These are phyloP conservation scores for Tremella fuciformis DNA, from an alignment of 768 basidiomycete genomes.

Conservation along the genomic window DNA sequence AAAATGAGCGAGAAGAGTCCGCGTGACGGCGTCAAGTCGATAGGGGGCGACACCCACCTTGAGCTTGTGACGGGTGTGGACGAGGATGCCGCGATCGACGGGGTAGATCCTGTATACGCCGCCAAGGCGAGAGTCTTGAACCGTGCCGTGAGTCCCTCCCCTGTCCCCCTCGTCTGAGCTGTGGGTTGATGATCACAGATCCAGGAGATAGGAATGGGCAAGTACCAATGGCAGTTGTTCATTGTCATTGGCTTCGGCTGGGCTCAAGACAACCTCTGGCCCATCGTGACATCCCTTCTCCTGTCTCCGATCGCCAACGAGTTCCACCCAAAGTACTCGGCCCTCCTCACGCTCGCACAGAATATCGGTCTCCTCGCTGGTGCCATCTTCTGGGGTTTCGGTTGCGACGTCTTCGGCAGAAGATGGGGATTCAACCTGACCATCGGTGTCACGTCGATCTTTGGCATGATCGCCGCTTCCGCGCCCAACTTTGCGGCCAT, in stretches of 20 bases:
- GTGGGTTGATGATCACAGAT: conserved; percentile 17
- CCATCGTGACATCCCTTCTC: conserved; percentile 68
- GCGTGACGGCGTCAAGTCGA: too few species aligned
- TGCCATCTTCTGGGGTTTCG: conserved; percentile 37
- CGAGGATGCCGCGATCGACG: conserved; percentile 34
- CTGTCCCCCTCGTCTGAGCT: neutral
- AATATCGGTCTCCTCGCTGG: conserved; percentile 66
- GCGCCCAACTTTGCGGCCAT: conserved; percentile 60
- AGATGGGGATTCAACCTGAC: conserved; percentile 71
- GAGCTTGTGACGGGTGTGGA: conserved; percentile 6
- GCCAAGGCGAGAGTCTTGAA: conserved; percentile 38
- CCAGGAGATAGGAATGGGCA: conserved; percentile 41
- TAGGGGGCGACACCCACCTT: too few species aligned
- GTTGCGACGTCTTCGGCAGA: conserved; percentile 31
- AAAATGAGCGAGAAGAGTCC: too few species aligned
- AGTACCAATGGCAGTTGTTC: conserved; percentile 44
- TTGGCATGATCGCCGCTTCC: conserved; percentile 64
- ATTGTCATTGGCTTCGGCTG: conserved; percentile 39
- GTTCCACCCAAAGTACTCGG: conserved; percentile 60
- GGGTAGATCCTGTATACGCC: conserved; percentile 37
- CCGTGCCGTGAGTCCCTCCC: conserved; percentile 15
- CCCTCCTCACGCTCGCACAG: conserved; percentile 66
- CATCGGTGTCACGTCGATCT: conserved; percentile 64
- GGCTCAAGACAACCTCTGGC: conserved; percentile 36
- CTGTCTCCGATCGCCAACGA: conserved; percentile 65